These are phyloP conservation scores for Parachaetomium inaequale DNA, from an alignment of 495 filamentous ascomycete genomes.

Conservation along the genomic window DNA sequence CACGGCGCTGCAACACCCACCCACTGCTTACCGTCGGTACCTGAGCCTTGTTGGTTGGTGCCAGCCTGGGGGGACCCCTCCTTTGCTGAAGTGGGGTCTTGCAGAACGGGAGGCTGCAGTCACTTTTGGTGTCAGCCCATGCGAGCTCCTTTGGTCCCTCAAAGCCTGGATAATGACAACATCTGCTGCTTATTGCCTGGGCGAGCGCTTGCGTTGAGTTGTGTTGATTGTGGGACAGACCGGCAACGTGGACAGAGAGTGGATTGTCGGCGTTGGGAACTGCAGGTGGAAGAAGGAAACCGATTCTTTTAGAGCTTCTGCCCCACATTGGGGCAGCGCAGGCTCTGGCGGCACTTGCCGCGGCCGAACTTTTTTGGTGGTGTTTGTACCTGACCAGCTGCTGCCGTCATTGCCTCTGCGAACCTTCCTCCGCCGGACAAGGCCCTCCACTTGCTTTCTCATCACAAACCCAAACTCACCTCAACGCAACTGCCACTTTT, in stretches of 20 bases:
- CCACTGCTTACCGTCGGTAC: too few species aligned
- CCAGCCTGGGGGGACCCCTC: background rate
- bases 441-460: constrained; percentile 21
- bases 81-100: background rate
- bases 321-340: constrained; percentile 15
- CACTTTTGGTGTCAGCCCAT: background rate
- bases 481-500: constrained; percentile 16
- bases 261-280: background rate
- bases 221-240: background rate
- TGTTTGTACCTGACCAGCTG: constrained; percentile 32
- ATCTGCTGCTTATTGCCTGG: background rate
- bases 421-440: constrained; percentile 28
- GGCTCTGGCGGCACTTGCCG: constrained; percentile 29
- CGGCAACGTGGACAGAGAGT: background rate
- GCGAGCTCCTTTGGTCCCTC: background rate
- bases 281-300: background rate
- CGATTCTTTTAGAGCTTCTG: background rate
- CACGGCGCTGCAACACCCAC: background rate
- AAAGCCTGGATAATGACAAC: background rate
- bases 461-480: constrained; percentile 6
- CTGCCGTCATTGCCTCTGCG: constrained; percentile 32
- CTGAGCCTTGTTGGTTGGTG: background rate
- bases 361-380: constrained; percentile 24
- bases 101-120: background rate
- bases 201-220: background rate